These are phyloP conservation scores for Trichoderma gracile DNA, from an alignment of 2,329 filamentous ascomycete genomes.

Conservation along the genomic window DNA sequence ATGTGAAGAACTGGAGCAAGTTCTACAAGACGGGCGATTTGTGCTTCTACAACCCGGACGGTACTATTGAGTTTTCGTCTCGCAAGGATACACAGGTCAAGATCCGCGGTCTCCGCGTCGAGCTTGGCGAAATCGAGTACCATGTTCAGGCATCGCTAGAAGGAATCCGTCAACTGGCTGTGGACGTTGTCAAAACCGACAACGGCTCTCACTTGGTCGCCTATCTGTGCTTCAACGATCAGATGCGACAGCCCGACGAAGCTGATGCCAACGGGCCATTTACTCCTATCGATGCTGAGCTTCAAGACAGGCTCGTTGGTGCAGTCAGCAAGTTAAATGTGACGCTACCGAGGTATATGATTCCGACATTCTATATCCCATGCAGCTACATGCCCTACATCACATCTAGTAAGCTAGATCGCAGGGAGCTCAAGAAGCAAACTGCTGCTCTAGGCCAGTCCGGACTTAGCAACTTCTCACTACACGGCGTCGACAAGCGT, in stretches of 20 bases:
- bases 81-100: constrained; percentile 13
- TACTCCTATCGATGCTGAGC: constrained; percentile 7
- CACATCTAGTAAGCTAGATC: constrained; percentile 28
- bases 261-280: constrained; percentile 24
- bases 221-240: constrained; percentile 20
- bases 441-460: not conserved
- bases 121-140: constrained; percentile 25
- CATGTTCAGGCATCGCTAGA: constrained; percentile 6
- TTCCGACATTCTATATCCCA: constrained; percentile 29
- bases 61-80: constrained; percentile 18
- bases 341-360: constrained; percentile 29
- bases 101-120: constrained; percentile 5
- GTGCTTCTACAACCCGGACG: constrained; percentile 13
- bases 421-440: constrained; percentile 11
- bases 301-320: constrained; percentile 28
- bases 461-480: constrained; percentile 6
- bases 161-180: constrained; percentile 12
- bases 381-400: constrained; percentile 28
- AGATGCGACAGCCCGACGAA: constrained; percentile 6
- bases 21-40: constrained; percentile 24
- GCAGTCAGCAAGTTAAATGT: constrained; percentile 17
- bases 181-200: constrained; percentile 4
- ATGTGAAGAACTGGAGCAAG: not conserved
- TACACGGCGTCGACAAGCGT: constrained; percentile 4
- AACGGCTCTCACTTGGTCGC: constrained; percentile 6